Conservation (phyloP, 2,329 filamentous ascomycete genomes). For the Fusarium anguioides region DNA sequence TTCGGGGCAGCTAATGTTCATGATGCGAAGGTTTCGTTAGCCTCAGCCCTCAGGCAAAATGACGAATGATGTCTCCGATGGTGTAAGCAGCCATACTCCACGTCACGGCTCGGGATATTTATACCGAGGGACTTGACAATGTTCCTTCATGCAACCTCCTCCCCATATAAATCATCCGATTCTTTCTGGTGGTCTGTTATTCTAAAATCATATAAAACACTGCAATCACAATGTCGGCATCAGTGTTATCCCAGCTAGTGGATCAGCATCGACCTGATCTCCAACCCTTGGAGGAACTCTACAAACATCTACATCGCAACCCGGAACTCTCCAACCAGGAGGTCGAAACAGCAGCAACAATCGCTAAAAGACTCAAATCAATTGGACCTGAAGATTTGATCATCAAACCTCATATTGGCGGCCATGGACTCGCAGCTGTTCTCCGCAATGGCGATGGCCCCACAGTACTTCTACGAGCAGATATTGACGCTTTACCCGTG, state of each 20-base stretch:
- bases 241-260: background rate
- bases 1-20: no score
- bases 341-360: slow-evolving; percentile 59
- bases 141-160: no score
- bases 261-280: slow-evolving; percentile 11
- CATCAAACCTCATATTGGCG: slow-evolving; percentile 65
- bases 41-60: no score
- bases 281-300: slow-evolving; percentile 45
- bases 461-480: slow-evolving; percentile 68
- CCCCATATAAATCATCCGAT: no score
- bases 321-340: slow-evolving; percentile 71
- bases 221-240: background rate
- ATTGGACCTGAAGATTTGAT: background rate
- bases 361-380: slow-evolving; percentile 54
- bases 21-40: no score
- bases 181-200: no score
- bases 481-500: slow-evolving; percentile 71
- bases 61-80: no score
- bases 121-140: background rate
- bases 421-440: slow-evolving; percentile 67
- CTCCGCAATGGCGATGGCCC: slow-evolving; percentile 65
- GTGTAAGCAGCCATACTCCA: background rate
- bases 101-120: slow-evolving; percentile 3
- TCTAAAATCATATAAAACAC: rapidly evolving
- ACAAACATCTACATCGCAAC: slow-evolving; percentile 68